Evolutionary conservation across 805 yeast genomes (phyloP), one percentile per base, ranked within the genome.

Genomic region (Kluyveromyces wickerhamii): DNA sequence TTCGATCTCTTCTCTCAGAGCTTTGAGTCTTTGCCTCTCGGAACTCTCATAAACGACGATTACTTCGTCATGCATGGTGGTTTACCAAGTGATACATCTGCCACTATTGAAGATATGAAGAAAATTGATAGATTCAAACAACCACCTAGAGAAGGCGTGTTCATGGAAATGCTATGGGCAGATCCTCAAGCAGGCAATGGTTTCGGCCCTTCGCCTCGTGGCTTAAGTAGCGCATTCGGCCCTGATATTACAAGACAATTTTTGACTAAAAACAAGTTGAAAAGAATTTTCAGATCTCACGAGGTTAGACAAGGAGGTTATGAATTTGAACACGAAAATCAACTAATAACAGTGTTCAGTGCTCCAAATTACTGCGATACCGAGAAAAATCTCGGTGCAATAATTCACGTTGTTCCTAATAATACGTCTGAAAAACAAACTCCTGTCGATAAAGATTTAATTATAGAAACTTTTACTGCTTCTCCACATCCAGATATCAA

Each of bases 341-440:
- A 77, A 44, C 71, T 92, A 34, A 74, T 87, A 35, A 92, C 99
- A 1, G 95, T 92, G n/a, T 92, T 92, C 59, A 79, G 94, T 59
- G 99, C 99, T 1, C 99, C 99, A 22, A 89, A 92, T 58, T 89
- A 89, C 60, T 89, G 97, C 64, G 99, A 92, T 56, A 66, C 79
- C 11, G 87, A 85, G 36, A 95, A 94, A 10, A 92, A 92, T 59
- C 59, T 74, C 44, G 99, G 96, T 35, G 97, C 94, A 7, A 81
- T 82, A 37, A 79, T 92, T 40, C 82, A 87, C 51, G 71, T 89
- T 45, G 52, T 50, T 5, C 63, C 63, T 17, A 66, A 67, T 38
- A 49, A 59, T 6, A 54, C 54, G 8, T 67, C 72, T 43, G 69
- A 65, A 27, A 30, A 30, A n/a, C 16, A 21, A 15, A 21, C 26